Evolutionary conservation across 257 asterid species (phyloP).

Genomic region (Solanum rostratum): DNA sequence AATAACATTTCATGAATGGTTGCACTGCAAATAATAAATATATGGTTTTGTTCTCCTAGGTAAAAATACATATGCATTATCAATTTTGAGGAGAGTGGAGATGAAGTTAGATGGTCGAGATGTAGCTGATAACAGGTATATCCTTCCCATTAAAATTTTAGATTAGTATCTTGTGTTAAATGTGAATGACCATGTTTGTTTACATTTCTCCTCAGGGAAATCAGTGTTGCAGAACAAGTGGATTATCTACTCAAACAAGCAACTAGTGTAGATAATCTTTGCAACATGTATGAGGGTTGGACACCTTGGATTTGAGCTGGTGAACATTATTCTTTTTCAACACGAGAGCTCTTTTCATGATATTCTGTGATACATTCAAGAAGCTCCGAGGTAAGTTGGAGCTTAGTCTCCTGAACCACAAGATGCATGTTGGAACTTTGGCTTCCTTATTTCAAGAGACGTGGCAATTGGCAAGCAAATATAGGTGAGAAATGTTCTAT

Average conservation of each 20-base stretch:
- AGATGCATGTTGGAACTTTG: not conserved
- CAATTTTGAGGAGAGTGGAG: constrained; percentile 76
- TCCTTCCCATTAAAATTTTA: constrained; percentile 9
- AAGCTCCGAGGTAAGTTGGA: constrained; percentile 6
- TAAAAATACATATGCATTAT: constrained; percentile 79
- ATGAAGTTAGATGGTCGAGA: constrained; percentile 94
- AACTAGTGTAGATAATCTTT: constrained; percentile 77
- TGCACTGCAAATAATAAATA: not conserved
- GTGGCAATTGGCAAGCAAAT: not conserved
- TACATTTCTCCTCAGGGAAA: constrained; percentile 38
- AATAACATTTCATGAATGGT: not conserved
- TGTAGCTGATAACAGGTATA: constrained; percentile 64
- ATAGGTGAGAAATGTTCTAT: not conserved
- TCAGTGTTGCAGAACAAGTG: constrained; percentile 73
- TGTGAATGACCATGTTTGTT: not conserved
- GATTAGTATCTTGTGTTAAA: not conserved
- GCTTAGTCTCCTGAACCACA: constrained; percentile 6
- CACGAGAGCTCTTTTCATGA: constrained; percentile 8
- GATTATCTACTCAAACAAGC: constrained; percentile 93
- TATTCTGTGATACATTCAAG: constrained; percentile 3
- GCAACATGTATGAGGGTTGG: constrained; percentile 99
- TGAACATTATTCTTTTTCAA: constrained; percentile 1
- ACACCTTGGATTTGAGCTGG: constrained; percentile 91
- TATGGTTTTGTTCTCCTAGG: constrained; percentile 33
- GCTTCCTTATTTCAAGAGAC: not conserved